phyloP scores from a whole-genome alignment of 208 protist genomes.

The Leishmania aethiopica region DNA sequence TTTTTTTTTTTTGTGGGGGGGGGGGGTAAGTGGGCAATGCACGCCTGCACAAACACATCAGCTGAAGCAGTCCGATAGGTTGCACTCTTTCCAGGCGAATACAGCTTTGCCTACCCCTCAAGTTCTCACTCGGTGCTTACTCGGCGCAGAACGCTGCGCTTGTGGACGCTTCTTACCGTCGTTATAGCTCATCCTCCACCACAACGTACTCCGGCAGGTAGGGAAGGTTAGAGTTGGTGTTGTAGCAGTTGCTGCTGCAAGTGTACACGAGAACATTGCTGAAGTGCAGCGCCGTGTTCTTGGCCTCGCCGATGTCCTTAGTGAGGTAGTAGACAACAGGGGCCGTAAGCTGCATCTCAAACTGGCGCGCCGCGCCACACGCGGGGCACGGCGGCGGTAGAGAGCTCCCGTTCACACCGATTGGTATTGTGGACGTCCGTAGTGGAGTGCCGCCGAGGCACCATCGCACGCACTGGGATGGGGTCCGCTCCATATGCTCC shows the following conservation, averaged over 20 bases:
- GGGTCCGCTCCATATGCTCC: slow-evolving; percentile 59
- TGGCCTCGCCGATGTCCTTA: slow-evolving; percentile 50
- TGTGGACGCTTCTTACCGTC: neutral
- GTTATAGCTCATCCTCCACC: slow-evolving; percentile 81
- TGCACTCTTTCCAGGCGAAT: neutral
- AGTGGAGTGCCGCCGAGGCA: slow-evolving; percentile 69
- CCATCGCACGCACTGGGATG: slow-evolving; percentile 89
- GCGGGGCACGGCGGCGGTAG: slow-evolving; percentile 49
- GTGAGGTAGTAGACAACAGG: slow-evolving; percentile 85
- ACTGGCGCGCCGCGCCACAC: slow-evolving; percentile 60
- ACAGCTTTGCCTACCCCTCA: neutral
- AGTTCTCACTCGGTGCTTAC: neutral
- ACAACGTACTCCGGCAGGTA: slow-evolving; percentile 74
- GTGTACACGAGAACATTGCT: slow-evolving; percentile 84
- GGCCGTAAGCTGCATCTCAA: slow-evolving; percentile 86
- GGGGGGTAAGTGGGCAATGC: neutral
- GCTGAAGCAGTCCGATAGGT: neutral
- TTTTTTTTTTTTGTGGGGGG: neutral
- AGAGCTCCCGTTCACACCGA: slow-evolving; percentile 22
- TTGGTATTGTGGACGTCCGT: slow-evolving; percentile 36
- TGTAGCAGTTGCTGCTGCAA: slow-evolving; percentile 74
- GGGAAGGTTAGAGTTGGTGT: slow-evolving; percentile 22
- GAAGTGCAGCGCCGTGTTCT: slow-evolving; percentile 77
- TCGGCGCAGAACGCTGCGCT: neutral
- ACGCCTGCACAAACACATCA: neutral